Conservation (phyloP, 2,329 filamentous ascomycete species). For the Phaeomoniella chlamydospora region DNA sequence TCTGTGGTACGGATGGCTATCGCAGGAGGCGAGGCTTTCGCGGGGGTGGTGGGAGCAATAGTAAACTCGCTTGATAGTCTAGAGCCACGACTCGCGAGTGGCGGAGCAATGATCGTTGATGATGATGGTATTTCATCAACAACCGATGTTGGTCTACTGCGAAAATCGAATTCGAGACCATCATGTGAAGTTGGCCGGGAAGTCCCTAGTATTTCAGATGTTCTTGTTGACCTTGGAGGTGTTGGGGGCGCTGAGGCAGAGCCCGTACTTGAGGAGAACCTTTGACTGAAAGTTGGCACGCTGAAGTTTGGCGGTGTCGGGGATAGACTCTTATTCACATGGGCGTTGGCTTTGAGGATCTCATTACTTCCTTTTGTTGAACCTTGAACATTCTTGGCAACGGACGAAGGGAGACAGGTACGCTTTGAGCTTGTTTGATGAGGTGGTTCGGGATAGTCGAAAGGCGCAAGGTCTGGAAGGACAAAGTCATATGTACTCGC, state of each 20-base stretch:
- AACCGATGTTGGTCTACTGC: not conserved
- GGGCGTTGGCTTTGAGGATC: too few relatives aligned
- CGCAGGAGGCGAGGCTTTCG: not conserved
- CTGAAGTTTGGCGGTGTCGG: slow-evolving; percentile 25
- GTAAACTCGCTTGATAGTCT: slow-evolving; percentile 1
- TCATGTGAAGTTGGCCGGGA: not conserved
- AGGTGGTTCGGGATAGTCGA: not conserved
- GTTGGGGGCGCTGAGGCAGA: not conserved
- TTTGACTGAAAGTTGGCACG: slow-evolving; percentile 24
- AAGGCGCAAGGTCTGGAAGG: not conserved
- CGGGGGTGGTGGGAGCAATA: not conserved
- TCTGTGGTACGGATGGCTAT: not conserved
- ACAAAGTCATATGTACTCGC: not conserved
- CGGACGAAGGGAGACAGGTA: too few relatives aligned
- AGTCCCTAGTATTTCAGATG: not conserved
- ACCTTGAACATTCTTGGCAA: too few relatives aligned
- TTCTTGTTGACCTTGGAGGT: not conserved
- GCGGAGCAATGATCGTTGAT: not conserved
- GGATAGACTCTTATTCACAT: slow-evolving; percentile 13
- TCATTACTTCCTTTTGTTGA: too few relatives aligned
- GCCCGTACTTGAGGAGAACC: slow-evolving; percentile 13
- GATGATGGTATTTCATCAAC: not conserved
- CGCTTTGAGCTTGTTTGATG: too few relatives aligned
- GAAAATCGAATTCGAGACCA: not conserved
- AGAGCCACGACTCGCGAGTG: not conserved